Base-by-base conservation (phyloP, 2,329 filamentous ascomycete genomes). In the Penicillium sp. region DNA sequence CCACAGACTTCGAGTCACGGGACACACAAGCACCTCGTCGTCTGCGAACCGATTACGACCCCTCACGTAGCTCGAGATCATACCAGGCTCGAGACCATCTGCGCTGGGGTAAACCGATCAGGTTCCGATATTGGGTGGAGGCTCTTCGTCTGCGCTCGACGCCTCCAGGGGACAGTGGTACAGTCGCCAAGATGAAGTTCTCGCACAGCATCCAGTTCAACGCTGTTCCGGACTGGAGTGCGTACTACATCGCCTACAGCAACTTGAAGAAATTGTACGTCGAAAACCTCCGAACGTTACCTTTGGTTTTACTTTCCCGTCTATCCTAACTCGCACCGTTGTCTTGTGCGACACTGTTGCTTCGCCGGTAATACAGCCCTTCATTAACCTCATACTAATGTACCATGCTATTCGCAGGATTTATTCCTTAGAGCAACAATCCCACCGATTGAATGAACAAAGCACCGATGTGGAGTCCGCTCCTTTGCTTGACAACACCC, bases 201-300 rank as follows among this genome's bases (percentile, higher is more conserved):
- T 98, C 94, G 19, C 95, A 99, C 78, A 98, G 94, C 80, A 90
- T 99, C 71, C 95, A 99, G 84, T 99, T 99, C 82, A 99, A 99
- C 83, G 93, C 95, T 66, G 95, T 99, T 71, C 95, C 95, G n/a
- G 95, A 99, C 80, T 99, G 95, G 95, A 97, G 92, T 83, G 93
- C 90, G 72, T 89, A 98, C 79, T 99, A 99, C 79, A 96, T 99
- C 75, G 91, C 93, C 64, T 99, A 99, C 80, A 97, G 93, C 82
- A 98, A 97, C 74, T 86, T 99, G 71, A 99, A 99, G 85, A 99
- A 99, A 84, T 86, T 97, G 92, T 96, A 78, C 73, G 91, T 84
- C 50, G n/a, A 60, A 41, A 45, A 30, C 15, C 19, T 50, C 52
- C 23, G 17, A 49, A 38, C 31, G 97, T 91, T 95, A 78, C 73